Percentiles rank a stretch among this genome's conserved stretches.
phyloP scores from a whole-genome alignment of 2,329 filamentous ascomycete species.

The Fusarium domesticum region DNA sequence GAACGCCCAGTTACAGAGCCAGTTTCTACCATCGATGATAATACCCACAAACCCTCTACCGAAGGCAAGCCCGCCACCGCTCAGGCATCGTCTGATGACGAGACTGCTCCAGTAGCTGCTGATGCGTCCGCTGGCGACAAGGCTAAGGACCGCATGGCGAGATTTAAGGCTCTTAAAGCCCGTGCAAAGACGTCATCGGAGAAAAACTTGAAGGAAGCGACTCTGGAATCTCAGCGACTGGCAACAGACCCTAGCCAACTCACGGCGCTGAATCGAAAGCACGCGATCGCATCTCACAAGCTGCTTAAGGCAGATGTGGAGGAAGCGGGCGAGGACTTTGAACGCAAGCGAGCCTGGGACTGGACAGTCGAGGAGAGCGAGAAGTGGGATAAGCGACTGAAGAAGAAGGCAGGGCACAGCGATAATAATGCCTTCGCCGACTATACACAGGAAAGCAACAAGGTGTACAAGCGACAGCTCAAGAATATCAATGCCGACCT shows the following conservation, averaged over 20 bases:
- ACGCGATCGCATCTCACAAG: constrained; percentile 86
- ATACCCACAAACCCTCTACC: background rate
- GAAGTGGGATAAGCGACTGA: constrained; percentile 85
- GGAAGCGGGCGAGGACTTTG: constrained; percentile 84
- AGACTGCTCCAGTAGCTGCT: constrained; percentile 13
- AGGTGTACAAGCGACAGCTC: constrained; percentile 91
- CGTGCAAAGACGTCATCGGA: constrained; percentile 70
- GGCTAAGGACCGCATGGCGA: constrained; percentile 67
- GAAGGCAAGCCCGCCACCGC: constrained; percentile 5
- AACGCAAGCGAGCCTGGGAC: constrained; percentile 97
- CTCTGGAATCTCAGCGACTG: constrained; percentile 75
- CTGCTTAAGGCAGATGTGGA: constrained; percentile 88
- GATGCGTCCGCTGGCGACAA: constrained; percentile 39
- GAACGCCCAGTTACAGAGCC: background rate
- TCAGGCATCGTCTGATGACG: constrained; percentile 15
- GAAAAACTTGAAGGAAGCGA: constrained; percentile 79
- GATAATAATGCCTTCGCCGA: constrained; percentile 90
- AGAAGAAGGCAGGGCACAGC: constrained; percentile 76
- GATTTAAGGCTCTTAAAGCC: constrained; percentile 84
- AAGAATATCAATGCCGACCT: constrained; percentile 72
- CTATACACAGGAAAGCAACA: constrained; percentile 81
- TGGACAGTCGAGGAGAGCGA: constrained; percentile 96
- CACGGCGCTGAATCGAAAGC: constrained; percentile 75
- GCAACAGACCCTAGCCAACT: constrained; percentile 75
- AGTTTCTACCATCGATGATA: background rate